Evolutionary conservation across 208 protist genomes (phyloP), one percentile per base, ranked within the genome.

Genomic region (Leishmania tropica): DNA sequence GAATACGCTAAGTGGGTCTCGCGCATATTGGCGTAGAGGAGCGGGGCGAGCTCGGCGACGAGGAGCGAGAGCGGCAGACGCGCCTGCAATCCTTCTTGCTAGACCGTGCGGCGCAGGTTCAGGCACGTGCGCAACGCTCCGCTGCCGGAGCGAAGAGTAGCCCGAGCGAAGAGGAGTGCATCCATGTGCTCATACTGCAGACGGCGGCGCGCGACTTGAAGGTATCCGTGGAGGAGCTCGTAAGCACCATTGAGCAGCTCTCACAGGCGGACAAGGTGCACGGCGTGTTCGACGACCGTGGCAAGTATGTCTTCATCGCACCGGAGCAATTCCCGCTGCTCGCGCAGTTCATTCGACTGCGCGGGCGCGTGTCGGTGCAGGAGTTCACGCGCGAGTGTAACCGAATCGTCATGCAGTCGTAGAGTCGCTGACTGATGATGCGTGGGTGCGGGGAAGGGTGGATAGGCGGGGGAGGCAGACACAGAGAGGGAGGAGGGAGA

Each of bases 251-350:
- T 68, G 91, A 94, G 83, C 84, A 88, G 58, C 83, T 96, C 40
- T 70, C 91, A 45, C 74, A 83, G 48, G 85, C 86, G 8, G 87
- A 90, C 17, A 48, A 48, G 28, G 83, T 95, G 24, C 88, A 84
- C 58, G 91, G 93, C 37, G 91, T 95, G 1, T 94, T 96, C 79
- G 92, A 96, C 80, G 93, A 96, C 37, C 85, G 92, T n/a, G 92
- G 93, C n/a, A 94, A 95, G 86, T 95, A 91, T 78, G 73, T 95
- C 6, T 86, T 94, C 13, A 83, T 96, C 48, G 80, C 88, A 6
- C 87, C 92, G 37, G 79, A 83, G 76, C 88, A 95, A 62, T 93
- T 88, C 62, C 65, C 65, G 21, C 76, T 86, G 74, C 81, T 96
- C 4, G 92, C 91, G 31, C 77, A 87, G 56, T 95, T 96, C 60